Percentiles rank a stretch among this genome's conserved stretches.
These are phyloP conservation scores for Solanum bulbocastanum DNA, from an alignment of 257 asterid species.

Conservation along the genomic window DNA sequence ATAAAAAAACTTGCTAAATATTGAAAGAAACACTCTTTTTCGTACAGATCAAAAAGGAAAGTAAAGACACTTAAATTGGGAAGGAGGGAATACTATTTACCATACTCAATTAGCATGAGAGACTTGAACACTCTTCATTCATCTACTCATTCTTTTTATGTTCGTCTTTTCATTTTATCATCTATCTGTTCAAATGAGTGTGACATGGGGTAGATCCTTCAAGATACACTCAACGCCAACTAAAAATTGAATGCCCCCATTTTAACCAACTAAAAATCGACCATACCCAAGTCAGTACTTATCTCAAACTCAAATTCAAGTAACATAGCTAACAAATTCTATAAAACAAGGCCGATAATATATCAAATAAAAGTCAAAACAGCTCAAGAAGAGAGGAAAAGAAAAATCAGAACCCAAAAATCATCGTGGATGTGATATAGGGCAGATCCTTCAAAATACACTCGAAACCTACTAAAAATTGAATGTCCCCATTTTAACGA, in stretches of 20 bases:
- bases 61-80: background rate
- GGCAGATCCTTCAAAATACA: background rate
- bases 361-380: background rate
- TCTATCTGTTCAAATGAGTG: background rate
- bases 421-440: background rate
- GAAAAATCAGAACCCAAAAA: background rate
- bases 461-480: background rate
- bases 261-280: background rate
- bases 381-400: background rate
- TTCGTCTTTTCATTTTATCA: background rate
- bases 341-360: background rate
- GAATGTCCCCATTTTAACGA: background rate
- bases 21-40: background rate
- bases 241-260: background rate
- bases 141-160: background rate
- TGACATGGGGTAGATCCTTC: background rate
- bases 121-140: background rate
- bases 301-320: background rate
- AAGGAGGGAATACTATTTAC: background rate
- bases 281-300: background rate
- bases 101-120: background rate
- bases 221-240: background rate
- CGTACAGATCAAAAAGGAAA: background rate
- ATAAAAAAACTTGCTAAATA: background rate
- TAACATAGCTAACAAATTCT: background rate